phyloP scores from a whole-genome alignment of 305 asterid genomes.

The Fraxinus albicans region DNA sequence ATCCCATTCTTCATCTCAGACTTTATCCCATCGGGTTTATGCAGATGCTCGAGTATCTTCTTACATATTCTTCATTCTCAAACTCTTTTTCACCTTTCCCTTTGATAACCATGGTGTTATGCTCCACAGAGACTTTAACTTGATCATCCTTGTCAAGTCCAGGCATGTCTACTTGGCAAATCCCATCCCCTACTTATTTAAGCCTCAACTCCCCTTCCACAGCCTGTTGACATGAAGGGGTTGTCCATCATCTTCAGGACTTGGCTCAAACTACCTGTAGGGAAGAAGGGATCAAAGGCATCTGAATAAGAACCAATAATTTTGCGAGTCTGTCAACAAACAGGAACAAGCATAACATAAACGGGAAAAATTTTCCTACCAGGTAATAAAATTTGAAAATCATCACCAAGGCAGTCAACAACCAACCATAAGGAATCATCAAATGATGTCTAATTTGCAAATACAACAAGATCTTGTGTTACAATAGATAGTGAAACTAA shows the following conservation, averaged over 20 bases:
- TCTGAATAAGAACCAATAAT: conserved; percentile 18
- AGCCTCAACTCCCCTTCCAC: too few species aligned
- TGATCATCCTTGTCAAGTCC: too few species aligned
- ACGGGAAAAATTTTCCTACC: not conserved
- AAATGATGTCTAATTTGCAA: too few species aligned
- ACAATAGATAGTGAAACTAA: too few species aligned
- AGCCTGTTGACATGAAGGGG: not conserved
- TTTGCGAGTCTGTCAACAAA: not conserved
- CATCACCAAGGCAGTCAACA: conserved; percentile 26
- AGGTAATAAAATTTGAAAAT: conserved; percentile 30
- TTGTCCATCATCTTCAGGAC: not conserved
- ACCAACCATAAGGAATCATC: not conserved
- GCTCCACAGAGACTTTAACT: too few species aligned
- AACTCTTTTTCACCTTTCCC: too few species aligned
- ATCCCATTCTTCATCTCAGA: conserved; percentile 92
- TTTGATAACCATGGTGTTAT: too few species aligned
- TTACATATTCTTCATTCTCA: too few species aligned
- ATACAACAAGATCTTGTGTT: too few species aligned
- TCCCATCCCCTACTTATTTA: too few species aligned
- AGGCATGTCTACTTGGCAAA: too few species aligned
- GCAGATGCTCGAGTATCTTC: too few species aligned
- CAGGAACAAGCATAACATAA: not conserved
- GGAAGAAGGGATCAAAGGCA: conserved; percentile 2
- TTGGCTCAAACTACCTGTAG: not conserved
- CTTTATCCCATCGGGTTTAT: conserved; percentile 37